Evolutionary conservation across 345 rosid genomes (phyloP).

Genomic region (Ceriops decandra): DNA sequence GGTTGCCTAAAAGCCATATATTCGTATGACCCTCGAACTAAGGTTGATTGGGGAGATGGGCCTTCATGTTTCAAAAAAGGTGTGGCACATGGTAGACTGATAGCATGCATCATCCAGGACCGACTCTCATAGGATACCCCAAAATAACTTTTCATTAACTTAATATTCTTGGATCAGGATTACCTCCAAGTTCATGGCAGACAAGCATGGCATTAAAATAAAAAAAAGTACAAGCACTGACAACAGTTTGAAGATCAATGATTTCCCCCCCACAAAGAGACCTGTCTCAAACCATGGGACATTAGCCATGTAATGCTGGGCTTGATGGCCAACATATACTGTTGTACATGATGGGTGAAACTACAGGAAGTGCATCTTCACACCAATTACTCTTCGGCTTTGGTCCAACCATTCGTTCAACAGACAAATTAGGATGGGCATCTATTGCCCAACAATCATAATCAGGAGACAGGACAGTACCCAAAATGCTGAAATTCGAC

Average conservation of each 20-base stretch:
- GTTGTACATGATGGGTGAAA: conserved; percentile 23
- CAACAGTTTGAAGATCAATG: not conserved
- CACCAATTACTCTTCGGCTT: conserved; percentile 16
- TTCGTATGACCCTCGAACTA: conserved; percentile 14
- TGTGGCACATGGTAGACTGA: conserved; percentile 25
- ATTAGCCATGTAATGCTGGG: conserved; percentile 11
- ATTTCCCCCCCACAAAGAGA: conserved; percentile 24
- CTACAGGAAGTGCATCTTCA: conserved; percentile 24
- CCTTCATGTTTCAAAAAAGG: conserved; percentile 30
- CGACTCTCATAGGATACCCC: conserved; percentile 30
- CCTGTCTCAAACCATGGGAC: conserved; percentile 20
- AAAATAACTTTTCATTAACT: conserved; percentile 17
- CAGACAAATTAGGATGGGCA: conserved; percentile 21
- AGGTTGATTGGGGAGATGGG: conserved; percentile 33
- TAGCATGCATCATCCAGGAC: conserved; percentile 27
- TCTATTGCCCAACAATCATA: conserved; percentile 18
- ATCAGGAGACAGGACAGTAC: conserved; percentile 13
- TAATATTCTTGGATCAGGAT: not conserved
- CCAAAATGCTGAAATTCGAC: conserved; percentile 18
- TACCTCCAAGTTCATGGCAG: too few species aligned
- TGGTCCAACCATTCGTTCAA: conserved; percentile 31
- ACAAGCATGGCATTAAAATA: conserved; percentile 5
- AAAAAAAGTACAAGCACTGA: not conserved
- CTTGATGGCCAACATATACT: conserved; percentile 10
- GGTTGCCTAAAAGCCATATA: not conserved